Evolutionary conservation across 768 basidiomycete species (phyloP).

Genomic region (Kwoniella shandongensis): DNA sequence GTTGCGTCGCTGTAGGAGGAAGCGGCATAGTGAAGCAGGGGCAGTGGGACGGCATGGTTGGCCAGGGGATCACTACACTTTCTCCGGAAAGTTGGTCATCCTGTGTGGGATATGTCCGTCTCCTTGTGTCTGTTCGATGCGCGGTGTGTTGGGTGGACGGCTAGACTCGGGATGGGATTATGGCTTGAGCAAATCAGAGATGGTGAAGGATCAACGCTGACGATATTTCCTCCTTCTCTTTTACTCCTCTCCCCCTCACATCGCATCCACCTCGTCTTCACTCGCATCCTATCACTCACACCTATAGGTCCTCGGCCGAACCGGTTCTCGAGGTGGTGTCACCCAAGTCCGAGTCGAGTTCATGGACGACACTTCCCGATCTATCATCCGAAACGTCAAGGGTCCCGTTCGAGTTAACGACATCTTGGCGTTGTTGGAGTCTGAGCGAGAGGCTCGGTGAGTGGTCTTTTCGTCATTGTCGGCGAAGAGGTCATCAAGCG

Average conservation of each 20-base stretch:
- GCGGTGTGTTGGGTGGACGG: no score
- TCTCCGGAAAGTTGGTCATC: no score
- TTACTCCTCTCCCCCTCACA: neutral
- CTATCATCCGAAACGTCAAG: slow-evolving; percentile 98
- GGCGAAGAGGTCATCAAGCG: no score
- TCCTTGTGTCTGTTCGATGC: no score
- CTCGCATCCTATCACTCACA: neutral
- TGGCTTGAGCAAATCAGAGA: no score
- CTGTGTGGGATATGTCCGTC: no score
- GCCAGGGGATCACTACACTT: no score
- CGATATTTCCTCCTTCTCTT: neutral
- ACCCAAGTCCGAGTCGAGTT: slow-evolving; percentile 99
- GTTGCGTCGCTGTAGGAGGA: no score
- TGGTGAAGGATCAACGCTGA: no score
- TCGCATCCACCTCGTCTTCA: neutral
- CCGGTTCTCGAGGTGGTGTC: slow-evolving; percentile 97
- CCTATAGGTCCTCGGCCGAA: slow-evolving; percentile 88
- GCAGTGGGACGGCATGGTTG: neutral
- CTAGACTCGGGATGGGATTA: no score
- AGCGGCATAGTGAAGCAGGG: neutral
- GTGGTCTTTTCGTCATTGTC: slow-evolving; percentile 55
- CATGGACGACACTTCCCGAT: slow-evolving; percentile 92
- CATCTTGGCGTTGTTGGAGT: slow-evolving; percentile 93
- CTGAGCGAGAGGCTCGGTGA: slow-evolving; percentile 98
- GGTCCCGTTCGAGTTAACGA: slow-evolving; percentile 95